Conservation (phyloP, 495 filamentous ascomycete genomes). For the Alectoria sarmentosa region DNA sequence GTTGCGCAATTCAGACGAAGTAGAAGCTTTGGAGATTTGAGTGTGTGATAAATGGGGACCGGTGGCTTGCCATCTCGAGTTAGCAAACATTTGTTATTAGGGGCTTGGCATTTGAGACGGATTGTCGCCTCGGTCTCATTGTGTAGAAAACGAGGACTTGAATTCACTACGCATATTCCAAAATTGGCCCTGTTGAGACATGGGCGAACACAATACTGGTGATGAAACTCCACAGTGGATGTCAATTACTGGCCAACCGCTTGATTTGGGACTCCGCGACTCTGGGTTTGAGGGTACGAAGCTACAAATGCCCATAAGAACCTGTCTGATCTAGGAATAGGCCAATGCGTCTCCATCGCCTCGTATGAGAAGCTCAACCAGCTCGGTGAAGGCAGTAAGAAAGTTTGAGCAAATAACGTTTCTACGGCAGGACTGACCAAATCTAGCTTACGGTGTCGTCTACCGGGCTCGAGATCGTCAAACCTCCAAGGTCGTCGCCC, state of each 20-base stretch:
- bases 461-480: constrained; percentile 34
- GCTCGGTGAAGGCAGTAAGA: constrained; percentile 40
- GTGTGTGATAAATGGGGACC: too few species aligned
- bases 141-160: too few species aligned
- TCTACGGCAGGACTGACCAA: constrained; percentile 1
- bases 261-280: constrained; percentile 26
- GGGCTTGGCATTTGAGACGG: too few species aligned
- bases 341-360: constrained; percentile 34
- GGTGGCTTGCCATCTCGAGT: too few species aligned
- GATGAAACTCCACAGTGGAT: constrained; percentile 27
- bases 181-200: background rate
- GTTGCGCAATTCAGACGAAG: too few species aligned
- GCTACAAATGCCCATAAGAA: background rate
- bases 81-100: too few species aligned
- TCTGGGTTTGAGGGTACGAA: constrained; percentile 31
- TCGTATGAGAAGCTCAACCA: constrained; percentile 38
- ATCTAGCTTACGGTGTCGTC: constrained; percentile 39
- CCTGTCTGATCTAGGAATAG: constrained; percentile 22
- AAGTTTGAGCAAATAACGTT: background rate
- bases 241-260: constrained; percentile 34
- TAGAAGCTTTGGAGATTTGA: too few species aligned
- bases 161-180: background rate
- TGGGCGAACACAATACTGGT: background rate
- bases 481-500: constrained; percentile 34
- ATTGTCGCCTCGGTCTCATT: too few species aligned